Conservation (phyloP, 1,284 basidiomycete species). For the Quambalaria eucalypti region DNA sequence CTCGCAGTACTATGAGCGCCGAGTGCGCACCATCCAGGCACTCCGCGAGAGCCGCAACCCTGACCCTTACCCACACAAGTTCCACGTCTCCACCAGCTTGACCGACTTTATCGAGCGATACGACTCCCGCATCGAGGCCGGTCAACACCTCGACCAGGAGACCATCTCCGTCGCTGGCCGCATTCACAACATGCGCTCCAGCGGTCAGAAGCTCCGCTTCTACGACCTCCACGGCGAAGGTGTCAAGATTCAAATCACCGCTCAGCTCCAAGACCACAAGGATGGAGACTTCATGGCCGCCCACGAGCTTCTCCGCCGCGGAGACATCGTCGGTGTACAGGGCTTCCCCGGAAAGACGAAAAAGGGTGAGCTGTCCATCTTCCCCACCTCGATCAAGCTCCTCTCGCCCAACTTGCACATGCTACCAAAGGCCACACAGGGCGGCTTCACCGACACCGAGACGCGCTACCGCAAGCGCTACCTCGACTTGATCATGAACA, state of each 20-base stretch:
- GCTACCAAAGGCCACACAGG: slow-evolving; percentile 55
- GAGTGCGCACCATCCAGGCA: slow-evolving; percentile 75
- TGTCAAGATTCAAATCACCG: slow-evolving; percentile 88
- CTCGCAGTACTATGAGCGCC: slow-evolving; percentile 88
- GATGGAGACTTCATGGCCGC: slow-evolving; percentile 58
- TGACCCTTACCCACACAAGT: slow-evolving; percentile 99
- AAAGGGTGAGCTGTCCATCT: slow-evolving; percentile 89
- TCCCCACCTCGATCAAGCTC: slow-evolving; percentile 70
- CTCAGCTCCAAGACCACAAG: slow-evolving; percentile 64
- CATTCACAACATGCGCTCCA: slow-evolving; percentile 78
- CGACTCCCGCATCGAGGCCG: slow-evolving; percentile 51
- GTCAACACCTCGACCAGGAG: slow-evolving; percentile 37
- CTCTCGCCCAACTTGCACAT: slow-evolving; percentile 94
- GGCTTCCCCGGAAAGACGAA: slow-evolving; percentile 86
- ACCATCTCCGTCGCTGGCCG: slow-evolving; percentile 68
- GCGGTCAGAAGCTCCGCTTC: slow-evolving; percentile 78
- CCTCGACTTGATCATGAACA: slow-evolving; percentile 93
- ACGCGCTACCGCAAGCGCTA: slow-evolving; percentile 97
- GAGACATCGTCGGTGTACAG: slow-evolving; percentile 88
- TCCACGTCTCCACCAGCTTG: slow-evolving; percentile 76
- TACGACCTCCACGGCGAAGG: slow-evolving; percentile 93
- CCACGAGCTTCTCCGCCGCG: slow-evolving; percentile 83
- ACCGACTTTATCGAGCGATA: slow-evolving; percentile 68
- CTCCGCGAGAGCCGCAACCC: slow-evolving; percentile 69
- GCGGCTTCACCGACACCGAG: slow-evolving; percentile 68